Evolutionary conservation across 495 filamentous ascomycete genomes (phyloP), one percentile per base, ranked within the genome.

Genomic region (Penicillium tannophilum): DNA sequence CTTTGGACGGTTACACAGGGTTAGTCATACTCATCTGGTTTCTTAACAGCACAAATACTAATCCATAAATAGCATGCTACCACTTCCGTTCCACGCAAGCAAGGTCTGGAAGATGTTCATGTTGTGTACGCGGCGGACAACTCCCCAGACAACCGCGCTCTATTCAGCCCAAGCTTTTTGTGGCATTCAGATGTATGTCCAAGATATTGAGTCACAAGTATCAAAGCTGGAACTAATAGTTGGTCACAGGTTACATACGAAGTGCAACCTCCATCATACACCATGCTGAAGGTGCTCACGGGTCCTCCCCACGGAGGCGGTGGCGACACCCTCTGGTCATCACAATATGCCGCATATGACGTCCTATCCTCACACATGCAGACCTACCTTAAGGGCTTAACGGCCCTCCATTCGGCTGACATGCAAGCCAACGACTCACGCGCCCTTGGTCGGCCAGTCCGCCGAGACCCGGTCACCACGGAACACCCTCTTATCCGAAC

Each of bases 251-350:
- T 88, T 9, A 88, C 88, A 0, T 91, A 90, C 54, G 90, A 93
- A 68, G 71, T 87, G 35, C 89, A 92, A 64, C 88, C 90, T n/a
- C 89, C 88, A 2, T 88, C 86, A 3, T 90, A 90, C 65, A 92
- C 89, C 6, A 84, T 85, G 6, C 76, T 92, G 35, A 89, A 88
- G 48, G 69, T 92, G 1, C 77, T 91, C 1, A 82, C 83, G 1
- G 88, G 87, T 0, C 89, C 89, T 7, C 80, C 86, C 2, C 73
- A 76, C 5, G 86, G 86, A 10, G 88, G 86, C 9, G 89, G 89
- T 24, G 89, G 89, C 42, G 90, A 92, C 59, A 92, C 89, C 0
- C 82, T 85, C 10, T 92, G 88, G 88, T 81, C 84, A 0, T 89
- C 86, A 4, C 87, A 90, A 58, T 89, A 88, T 54, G 88, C 82